Conservation (phyloP, 176 grass and related monocot genomes). For the Musa acuminata region DNA sequence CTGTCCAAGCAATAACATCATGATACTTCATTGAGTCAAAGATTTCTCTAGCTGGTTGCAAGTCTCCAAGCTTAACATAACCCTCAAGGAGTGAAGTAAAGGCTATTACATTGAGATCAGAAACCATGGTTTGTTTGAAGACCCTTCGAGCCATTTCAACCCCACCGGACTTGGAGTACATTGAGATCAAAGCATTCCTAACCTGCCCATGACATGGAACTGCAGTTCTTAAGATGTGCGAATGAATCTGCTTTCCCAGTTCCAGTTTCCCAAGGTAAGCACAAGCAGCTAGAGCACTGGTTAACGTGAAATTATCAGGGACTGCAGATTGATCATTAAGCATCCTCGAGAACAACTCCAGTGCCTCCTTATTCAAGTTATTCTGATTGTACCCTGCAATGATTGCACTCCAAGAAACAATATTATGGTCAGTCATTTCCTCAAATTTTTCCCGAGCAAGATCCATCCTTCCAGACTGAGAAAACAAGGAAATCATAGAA, state of each 20-base stretch:
- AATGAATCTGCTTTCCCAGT: slow-evolving; percentile 50
- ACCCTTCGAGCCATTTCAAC: slow-evolving; percentile 41
- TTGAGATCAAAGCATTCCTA: slow-evolving; percentile 62
- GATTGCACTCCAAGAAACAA: slow-evolving; percentile 75
- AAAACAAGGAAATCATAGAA: slow-evolving; percentile 40
- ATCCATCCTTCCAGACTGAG: slow-evolving; percentile 48
- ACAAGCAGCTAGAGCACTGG: slow-evolving; percentile 45
- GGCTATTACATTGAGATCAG: slow-evolving; percentile 67
- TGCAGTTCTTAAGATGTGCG: slow-evolving; percentile 36
- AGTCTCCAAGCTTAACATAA: slow-evolving; percentile 60
- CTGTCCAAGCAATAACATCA: slow-evolving; percentile 84
- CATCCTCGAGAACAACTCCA: slow-evolving; percentile 64
- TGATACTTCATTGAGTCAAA: slow-evolving; percentile 55
- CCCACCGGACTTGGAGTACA: slow-evolving; percentile 47
- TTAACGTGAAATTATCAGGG: slow-evolving; percentile 40
- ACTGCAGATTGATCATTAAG: slow-evolving; percentile 24
- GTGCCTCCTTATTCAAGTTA: slow-evolving; percentile 38
- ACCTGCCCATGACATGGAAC: slow-evolving; percentile 28
- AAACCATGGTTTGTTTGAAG: slow-evolving; percentile 30
- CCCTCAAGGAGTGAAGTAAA: slow-evolving; percentile 82
- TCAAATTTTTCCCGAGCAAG: slow-evolving; percentile 40
- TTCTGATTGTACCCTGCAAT: slow-evolving; percentile 75
- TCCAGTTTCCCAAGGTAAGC: slow-evolving; percentile 37
- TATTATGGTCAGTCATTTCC: slow-evolving; percentile 39
- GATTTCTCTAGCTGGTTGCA: slow-evolving; percentile 49